Base-by-base conservation (phyloP, 2,329 filamentous ascomycete species). In the Beauveria medogensis region DNA sequence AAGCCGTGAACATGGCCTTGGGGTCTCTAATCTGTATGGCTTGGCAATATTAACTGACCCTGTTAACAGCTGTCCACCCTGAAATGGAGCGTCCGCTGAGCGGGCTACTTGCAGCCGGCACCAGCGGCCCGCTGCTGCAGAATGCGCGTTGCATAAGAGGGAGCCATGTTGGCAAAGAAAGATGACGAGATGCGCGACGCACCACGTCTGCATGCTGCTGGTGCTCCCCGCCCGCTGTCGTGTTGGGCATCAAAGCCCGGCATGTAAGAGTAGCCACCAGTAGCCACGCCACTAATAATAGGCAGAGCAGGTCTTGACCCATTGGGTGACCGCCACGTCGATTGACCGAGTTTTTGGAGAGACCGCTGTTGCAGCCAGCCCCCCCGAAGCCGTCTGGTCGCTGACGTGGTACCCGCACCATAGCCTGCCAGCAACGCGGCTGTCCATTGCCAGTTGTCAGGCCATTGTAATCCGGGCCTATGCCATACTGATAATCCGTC, bases 291-390 rank as follows among this genome's bases (percentile, higher is more conserved):
- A 24, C 47, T 40, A 59, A 59, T 59, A 53, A 59, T 52, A 34
- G 28, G 30, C 50, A 40, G 34, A 22, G 18, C 16, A 28, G 51
- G 28, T 56, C 26, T 52, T 57, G 59, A 46, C 47, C 59, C 59
- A 20, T 61, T 61, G 46, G 47, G 59, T 57, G 53, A 61, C 59
- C 59, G 59, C 59, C 59, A 61, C 53, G 59, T 61, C 54, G 52
- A 57, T 61, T 61, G 59, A 61, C 59, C 59, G 59, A 61, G 53
- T 61, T 61, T 59, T 61, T 51, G 34, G n/a, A 48, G 59, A 61
- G 46, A 52, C 53, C 16, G 37, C 54, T 20, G 22, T 28, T 48
- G 58, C 43, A 53, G 43, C 37, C 57, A 47, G 48, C 57, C 47
- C 46, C 30, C 22, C 22, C 26, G 34, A 30, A 26, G 48, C 10